phyloP scores from a whole-genome alignment of 495 filamentous ascomycete species.

The Lepidopterella palustris region DNA sequence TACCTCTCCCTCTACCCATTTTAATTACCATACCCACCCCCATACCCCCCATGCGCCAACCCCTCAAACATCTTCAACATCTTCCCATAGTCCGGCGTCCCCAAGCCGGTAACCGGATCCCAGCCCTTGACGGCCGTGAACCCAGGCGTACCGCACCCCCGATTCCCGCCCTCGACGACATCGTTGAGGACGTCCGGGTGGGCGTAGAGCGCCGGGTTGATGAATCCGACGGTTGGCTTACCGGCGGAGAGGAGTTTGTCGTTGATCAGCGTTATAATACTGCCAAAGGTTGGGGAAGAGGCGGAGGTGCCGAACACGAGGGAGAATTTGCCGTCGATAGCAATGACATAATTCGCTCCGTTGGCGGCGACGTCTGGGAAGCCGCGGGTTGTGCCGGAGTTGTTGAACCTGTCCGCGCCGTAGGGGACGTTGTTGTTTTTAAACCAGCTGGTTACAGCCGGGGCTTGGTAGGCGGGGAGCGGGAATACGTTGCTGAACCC shows the following conservation, averaged over 20 bases:
- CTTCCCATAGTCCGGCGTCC: background rate
- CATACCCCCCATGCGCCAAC: too few species aligned
- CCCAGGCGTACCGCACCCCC: conserved; percentile 49
- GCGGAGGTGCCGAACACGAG: conserved; percentile 3
- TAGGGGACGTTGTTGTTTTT: conserved; percentile 43
- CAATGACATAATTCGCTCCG: conserved; percentile 15
- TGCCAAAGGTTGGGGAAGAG: conserved; percentile 12
- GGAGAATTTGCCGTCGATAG: background rate
- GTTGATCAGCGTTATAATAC: background rate
- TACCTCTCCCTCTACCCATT: too few species aligned
- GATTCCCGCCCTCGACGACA: conserved; percentile 51
- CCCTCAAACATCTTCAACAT: background rate
- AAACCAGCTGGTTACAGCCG: conserved; percentile 48
- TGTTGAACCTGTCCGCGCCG: conserved; percentile 46
- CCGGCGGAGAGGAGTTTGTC: background rate
- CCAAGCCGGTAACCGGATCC: conserved; percentile 56
- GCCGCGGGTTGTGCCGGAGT: conserved; percentile 54
- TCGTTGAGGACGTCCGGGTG: conserved; percentile 38
- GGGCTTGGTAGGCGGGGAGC: conserved; percentile 51
- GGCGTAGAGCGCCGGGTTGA: conserved; percentile 27
- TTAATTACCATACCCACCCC: too few species aligned
- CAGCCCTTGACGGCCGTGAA: conserved; percentile 50
- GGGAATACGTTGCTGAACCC: conserved; percentile 65
- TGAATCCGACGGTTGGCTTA: conserved; percentile 27
- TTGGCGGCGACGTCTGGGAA: conserved; percentile 60